phyloP scores from a whole-genome alignment of 2,329 filamentous ascomycete genomes.

The Botrytis tulipae region DNA sequence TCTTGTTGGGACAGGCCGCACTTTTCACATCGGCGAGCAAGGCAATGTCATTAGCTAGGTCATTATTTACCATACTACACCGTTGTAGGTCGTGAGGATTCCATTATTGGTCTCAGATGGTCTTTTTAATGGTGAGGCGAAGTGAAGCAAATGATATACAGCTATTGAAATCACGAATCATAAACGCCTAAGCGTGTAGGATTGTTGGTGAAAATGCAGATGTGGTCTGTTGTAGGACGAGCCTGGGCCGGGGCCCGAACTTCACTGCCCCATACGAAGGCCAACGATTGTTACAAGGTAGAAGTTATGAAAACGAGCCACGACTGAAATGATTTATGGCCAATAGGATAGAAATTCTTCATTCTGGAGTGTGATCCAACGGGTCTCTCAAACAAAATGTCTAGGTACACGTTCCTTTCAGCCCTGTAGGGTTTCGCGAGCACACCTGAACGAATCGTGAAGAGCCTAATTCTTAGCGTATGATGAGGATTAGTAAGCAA shows the following conservation, averaged over 20 bases:
- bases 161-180: fast-evolving
- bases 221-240: neutral
- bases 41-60: neutral
- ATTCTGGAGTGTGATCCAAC: neutral
- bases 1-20: neutral
- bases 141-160: neutral
- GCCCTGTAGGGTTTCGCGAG: neutral
- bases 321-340: no score
- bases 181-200: neutral
- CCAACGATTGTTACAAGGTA: neutral
- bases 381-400: neutral
- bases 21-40: neutral
- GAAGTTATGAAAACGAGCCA: neutral
- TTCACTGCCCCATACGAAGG: neutral
- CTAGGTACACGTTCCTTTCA: neutral
- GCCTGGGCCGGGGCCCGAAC: neutral
- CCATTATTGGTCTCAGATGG: no score
- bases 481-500: neutral
- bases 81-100: neutral
- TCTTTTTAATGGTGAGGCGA: neutral
- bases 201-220: neutral
- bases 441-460: no score
- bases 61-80: no score
- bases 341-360: neutral
- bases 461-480: neutral